These are phyloP conservation scores for Cymbidium sinense DNA, from an alignment of 106 monocot genomes.

Conservation along the genomic window DNA sequence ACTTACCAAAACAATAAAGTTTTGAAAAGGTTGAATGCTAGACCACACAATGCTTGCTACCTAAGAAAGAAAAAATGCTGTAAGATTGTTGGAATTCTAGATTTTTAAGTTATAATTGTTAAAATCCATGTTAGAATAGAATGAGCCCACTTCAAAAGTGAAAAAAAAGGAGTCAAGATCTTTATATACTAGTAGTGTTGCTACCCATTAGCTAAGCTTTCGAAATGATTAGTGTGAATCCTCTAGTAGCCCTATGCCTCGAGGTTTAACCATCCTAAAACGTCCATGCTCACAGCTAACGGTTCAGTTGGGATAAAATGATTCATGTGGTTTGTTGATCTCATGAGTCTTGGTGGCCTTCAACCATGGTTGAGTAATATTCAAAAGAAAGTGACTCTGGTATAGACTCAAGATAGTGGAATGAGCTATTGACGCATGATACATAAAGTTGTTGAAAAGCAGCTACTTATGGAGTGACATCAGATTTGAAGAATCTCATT, in stretches of 20 bases:
- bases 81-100: not conserved
- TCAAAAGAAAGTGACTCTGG: not conserved
- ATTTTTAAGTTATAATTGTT: not conserved
- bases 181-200: no score
- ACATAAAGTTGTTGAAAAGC: not conserved
- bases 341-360: no score
- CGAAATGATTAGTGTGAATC: no score
- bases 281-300: no score
- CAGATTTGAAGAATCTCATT: not conserved
- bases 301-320: no score
- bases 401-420: not conserved
- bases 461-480: not conserved
- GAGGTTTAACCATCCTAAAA: not conserved
- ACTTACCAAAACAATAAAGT: constrained; percentile 35
- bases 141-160: no score
- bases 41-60: constrained; percentile 52
- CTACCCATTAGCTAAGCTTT: no score
- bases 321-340: no score
- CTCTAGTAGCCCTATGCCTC: not conserved
- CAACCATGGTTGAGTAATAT: not conserved
- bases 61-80: constrained; percentile 19
- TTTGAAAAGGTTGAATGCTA: constrained; percentile 57
- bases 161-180: no score
- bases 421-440: not conserved
- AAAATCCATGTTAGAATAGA: not conserved